Evolutionary conservation across 257 asterid species (phyloP).

Genomic region (Solanum bulbocastanum): DNA sequence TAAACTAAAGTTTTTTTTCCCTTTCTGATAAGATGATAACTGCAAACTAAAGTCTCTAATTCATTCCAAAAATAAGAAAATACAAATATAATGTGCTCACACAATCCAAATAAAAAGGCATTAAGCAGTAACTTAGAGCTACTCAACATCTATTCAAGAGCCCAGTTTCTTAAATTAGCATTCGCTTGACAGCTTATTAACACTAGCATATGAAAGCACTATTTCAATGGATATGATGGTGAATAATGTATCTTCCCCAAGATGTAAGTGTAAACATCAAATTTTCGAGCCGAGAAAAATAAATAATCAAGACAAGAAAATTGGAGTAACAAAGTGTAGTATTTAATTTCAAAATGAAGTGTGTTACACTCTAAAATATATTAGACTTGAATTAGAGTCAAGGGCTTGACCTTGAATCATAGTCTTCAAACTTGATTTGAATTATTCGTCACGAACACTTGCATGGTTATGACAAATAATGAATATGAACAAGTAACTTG

Average conservation of each 20-base stretch:
- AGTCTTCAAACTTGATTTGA: neutral
- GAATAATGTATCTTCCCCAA: neutral
- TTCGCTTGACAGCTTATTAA: neutral
- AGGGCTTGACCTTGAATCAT: neutral
- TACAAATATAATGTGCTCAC: neutral
- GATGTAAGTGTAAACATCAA: neutral
- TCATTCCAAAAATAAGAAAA: neutral
- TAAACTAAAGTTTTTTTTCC: neutral
- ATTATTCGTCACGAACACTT: neutral
- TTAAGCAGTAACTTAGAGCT: neutral
- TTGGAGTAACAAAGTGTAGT: neutral
- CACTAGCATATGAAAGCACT: neutral
- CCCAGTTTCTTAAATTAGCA: neutral
- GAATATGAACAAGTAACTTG: neutral
- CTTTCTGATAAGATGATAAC: neutral
- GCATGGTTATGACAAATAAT: neutral
- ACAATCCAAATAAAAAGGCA: neutral
- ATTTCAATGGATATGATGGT: neutral
- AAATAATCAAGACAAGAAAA: neutral
- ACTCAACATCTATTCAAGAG: neutral
- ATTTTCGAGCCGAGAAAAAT: neutral
- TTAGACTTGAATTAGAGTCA: neutral
- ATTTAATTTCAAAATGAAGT: neutral
- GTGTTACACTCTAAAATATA: neutral
- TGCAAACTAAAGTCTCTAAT: neutral